Evolutionary conservation across 805 yeast species (phyloP), one percentile per base, ranked within the genome.

Genomic region (Kazachstania viticola): DNA sequence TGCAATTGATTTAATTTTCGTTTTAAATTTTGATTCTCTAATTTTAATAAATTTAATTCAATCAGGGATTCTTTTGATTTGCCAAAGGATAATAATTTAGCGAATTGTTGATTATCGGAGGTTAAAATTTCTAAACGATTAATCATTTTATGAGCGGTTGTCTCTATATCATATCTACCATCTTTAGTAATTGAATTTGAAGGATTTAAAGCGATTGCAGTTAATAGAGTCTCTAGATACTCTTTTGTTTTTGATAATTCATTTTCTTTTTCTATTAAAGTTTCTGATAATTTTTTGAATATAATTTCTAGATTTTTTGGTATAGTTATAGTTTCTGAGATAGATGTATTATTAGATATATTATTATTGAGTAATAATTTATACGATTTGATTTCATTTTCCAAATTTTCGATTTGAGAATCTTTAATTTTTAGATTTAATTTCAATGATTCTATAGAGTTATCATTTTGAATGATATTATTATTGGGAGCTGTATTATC

Each of bases 21-120:
- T 36, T 61, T 61, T 29, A 74, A 52, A 34, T 70, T 72, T 24
- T 53, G 56, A 42, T 69, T 67, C 42, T 73, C 73, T 27, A 56
- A 53, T 36, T 68, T 68, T 29, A 78, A 54, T 29, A 81, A 49
- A 14, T 79, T 82, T 26, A 79, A 51, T 51, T 79, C 83, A 26
- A 81, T 69, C 36, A 75, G 71, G 38, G 73, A 61, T 45, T 81
- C 83, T 46, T 77, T 78, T 27, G 80, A 67, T 49, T 75, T 75
- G n/a, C 94, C 83, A 53, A 67, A 76, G 40, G 85, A 74, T 9
- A 81, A 53, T 75, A 80, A 73, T 44, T 71, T 71, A 38, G 76
- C 66, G 57, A 83, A 64, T 39, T 67, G 74, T 35, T 74, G 75
- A 49, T 83, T 83, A 48, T 83, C 94, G 28, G 66, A 68, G 14